Evolutionary conservation across 768 basidiomycete genomes (phyloP), one percentile per base, ranked within the genome.

Genomic region (Serpula lacrymans): DNA sequence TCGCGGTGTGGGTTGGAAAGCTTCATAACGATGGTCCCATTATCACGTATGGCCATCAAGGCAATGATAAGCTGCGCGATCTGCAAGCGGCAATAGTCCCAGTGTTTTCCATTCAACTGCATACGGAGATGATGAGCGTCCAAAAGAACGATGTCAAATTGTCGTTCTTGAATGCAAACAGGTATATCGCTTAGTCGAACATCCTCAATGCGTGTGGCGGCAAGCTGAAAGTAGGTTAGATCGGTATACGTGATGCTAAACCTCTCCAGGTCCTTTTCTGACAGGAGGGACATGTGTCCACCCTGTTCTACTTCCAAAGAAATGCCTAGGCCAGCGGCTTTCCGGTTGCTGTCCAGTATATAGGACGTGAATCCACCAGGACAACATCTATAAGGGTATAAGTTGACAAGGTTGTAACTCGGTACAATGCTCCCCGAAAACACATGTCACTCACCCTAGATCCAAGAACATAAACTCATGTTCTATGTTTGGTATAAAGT

Each of bases 61-160:
- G 49, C 62, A 24, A 60, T 54, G 37, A 64, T 49, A 32, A 67
- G 33, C 47, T 64, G 62, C 9, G 57, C 50, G 21, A 63, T 52
- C 17, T 60, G 48, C 18, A 64, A 53, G 17, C 55, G 54, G 27
- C 56, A 55, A 37, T 42, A 35, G 39, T 50, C 50, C 24, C 34
- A 37, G 17, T 27, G 16, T 20, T 48, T 46, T 3, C 43, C 37
- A 12, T 14, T n/a, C 28, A 30, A 35, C 21, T 41, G 42, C 30
- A 43, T 51, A 30, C 64, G 61, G 13, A 64, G 43, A 2, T 56
- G 57, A 39, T 64, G 64, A 9, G 56, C 65, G 36, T 65, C 65
- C 37, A 65, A 53, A 8, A 64, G 43, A 13, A 62, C 62, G 13
- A 67, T 44, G 34, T 58, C 55, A 43, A 59, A 62, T 3, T 21